Percentiles rank a stretch among this genome's conserved stretches.
phyloP scores from a whole-genome alignment of 2,329 filamentous ascomycete genomes.

The Fusarium lateritium region DNA sequence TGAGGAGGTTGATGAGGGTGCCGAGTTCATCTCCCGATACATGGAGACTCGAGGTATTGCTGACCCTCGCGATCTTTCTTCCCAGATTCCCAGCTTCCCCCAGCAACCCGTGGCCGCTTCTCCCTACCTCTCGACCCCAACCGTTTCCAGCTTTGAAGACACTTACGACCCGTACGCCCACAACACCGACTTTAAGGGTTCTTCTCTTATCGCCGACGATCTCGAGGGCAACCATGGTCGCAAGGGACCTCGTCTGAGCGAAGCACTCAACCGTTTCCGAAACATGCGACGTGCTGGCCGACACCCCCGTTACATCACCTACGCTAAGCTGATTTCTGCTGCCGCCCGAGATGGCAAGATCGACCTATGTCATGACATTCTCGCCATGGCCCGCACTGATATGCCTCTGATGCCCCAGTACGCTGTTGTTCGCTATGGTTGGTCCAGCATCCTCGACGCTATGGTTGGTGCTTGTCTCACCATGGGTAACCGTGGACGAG shows the following conservation, averaged over 20 bases:
- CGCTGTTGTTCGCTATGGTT: conserved; percentile 90
- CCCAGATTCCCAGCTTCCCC: conserved; percentile 61
- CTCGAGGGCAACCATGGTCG: conserved; percentile 85
- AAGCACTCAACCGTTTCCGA: conserved; percentile 86
- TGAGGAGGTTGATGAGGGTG: conserved; percentile 89
- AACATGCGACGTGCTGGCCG: conserved; percentile 94
- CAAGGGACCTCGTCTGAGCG: conserved; percentile 80
- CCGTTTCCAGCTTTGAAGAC: conserved; percentile 79
- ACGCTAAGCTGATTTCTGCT: conserved; percentile 93
- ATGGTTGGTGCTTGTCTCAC: conserved; percentile 95
- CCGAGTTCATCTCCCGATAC: conserved; percentile 76
- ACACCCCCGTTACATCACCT: conserved; percentile 95
- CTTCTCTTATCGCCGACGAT: conserved; percentile 89
- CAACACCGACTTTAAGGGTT: conserved; percentile 93
- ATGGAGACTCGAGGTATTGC: conserved; percentile 70
- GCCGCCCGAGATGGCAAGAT: conserved; percentile 89
- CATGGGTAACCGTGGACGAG: conserved; percentile 83
- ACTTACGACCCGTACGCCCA: conserved; percentile 92
- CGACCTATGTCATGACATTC: conserved; percentile 86
- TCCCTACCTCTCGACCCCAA: conserved; percentile 68
- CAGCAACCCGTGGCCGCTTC: conserved; percentile 62
- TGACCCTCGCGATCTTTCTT: conserved; percentile 68
- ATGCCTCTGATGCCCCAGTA: conserved; percentile 89
- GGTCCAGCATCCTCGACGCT: conserved; percentile 95
- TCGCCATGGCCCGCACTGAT: conserved; percentile 90